Evolutionary conservation across 2,329 filamentous ascomycete genomes (phyloP), one percentile per base, ranked within the genome.

Genomic region (Ophiostoma ips): DNA sequence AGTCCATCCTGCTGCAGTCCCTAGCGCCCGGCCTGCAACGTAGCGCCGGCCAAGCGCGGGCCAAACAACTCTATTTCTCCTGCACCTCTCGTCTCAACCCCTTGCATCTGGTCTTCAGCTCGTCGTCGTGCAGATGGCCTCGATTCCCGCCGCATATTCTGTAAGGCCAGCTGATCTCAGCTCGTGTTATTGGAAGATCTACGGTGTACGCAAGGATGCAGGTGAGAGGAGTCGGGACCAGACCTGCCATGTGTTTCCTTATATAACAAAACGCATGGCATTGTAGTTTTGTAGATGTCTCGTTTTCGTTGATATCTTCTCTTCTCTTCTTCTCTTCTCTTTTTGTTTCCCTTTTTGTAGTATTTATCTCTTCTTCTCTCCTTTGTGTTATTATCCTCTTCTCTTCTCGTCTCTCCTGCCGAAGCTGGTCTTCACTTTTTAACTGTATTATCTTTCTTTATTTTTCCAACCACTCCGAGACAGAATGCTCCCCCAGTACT

Each of bases 401-500:
- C 33, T 16, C 10, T 18, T 28, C 34, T 33, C n/a, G 21, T 18
- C n/a, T 21, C 33, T n/a, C 24, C 30, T 45, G 21, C 6, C 28
- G 18, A 50, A 46, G 31, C 19, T 43, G 44, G 46, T 41, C 35
- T 31, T 41, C 16, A 24, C 18, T 49, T 41, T 50, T 52, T 52
- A 45, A 33, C 48, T 48, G 48, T 48, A 18, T 12, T 43, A 21
- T 21, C 19, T 36, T 24, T 48, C 21, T 41, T 30, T 19, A 16
- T 13, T 31, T 36, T 18, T 21, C 49, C 59, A 56, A 21, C 50
- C 50, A 52, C 50, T 48, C 49, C 50, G n/a, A 55, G 46, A 44
- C 46, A 63, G 58, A 52, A 60, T 61, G 54, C 58, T 55, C 59
- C 61, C 58, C 43, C n/a, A n/a, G n/a, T 56, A 61, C 52, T 43